These are phyloP conservation scores for Rhizopogon roseolus DNA, from an alignment of 768 basidiomycete species.

Conservation along the genomic window DNA sequence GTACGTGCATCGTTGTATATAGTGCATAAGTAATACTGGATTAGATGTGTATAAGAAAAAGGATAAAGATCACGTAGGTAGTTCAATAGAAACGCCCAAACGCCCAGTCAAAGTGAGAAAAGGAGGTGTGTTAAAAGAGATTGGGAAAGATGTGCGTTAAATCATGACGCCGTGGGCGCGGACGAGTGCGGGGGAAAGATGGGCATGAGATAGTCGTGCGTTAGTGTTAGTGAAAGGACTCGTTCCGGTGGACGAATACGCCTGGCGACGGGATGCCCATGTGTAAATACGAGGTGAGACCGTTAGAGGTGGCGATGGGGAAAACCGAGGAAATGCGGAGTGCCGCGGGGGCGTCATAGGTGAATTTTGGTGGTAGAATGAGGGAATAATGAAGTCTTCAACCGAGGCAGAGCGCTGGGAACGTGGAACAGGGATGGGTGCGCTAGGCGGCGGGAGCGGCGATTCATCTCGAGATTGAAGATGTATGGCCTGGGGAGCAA, in stretches of 20 bases:
- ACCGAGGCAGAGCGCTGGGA: conserved; percentile 14
- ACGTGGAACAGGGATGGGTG: conserved; percentile 24
- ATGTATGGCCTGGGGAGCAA: conserved; percentile 1
- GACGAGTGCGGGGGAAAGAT: conserved; percentile 43
- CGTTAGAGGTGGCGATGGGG: conserved; percentile 52
- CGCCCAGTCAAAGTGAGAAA: conserved; percentile 9
- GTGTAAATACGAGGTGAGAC: conserved; percentile 55
- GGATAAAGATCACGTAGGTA: conserved; percentile 19
- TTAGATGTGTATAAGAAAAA: conserved; percentile 23
- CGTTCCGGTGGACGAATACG: conserved; percentile 31
- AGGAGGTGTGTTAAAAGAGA: conserved; percentile 6
- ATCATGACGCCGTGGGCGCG: conserved; percentile 38
- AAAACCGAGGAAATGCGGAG: conserved; percentile 13
- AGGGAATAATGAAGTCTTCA: conserved; percentile 14
- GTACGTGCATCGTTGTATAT: conserved; percentile 28
- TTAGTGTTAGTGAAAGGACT: conserved; percentile 52
- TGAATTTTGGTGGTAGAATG: conserved; percentile 8
- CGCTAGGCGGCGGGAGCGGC: conserved; percentile 17
- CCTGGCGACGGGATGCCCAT: conserved; percentile 38
- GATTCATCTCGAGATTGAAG: conserved; percentile 5
- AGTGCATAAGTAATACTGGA: conserved; percentile 31
- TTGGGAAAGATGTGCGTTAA: conserved; percentile 6
- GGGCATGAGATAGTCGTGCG: conserved; percentile 57
- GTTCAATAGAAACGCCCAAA: conserved; percentile 7
- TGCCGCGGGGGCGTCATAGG: conserved; percentile 27